Base-by-base conservation (phyloP, 129 eudicot genomes). In the Apium graveolens region DNA sequence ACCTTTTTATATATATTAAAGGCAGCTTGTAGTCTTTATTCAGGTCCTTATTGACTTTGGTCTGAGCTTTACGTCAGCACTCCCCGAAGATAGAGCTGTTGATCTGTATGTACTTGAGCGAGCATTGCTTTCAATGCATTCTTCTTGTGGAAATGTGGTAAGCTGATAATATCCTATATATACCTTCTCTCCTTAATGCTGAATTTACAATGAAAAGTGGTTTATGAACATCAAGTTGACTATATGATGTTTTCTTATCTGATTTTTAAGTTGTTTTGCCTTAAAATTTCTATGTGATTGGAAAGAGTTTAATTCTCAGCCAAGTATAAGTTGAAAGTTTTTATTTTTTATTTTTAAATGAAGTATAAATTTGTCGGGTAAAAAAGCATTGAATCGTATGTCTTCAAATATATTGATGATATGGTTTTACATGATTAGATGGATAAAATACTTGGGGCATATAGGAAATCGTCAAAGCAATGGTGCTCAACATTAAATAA, bases 121-220 rank as follows among this genome's bases (percentile, higher is more conserved):
- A 86, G 98, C 97, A 24, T 90, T 94, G 86, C 89, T 91, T 14
- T 91, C 98, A 0, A 94, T 94, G 98, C 98, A 94, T 86, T 94
- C 97, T 82, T 94, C 98, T n/a, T 94, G 97, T 80, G 97, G 98
- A 49, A 84, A 94, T 84, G 97, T 94, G 98, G 98, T 94, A 89
- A 83, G 90, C 46, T 51, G 44, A 39, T 48, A 62, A 60, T 34
- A 74, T 80, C 38, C 21, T 76, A 5, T 24, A 45, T 10, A 9
- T 17, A n/a, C 60, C 18, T 75, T 6, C 31, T 5, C 21, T 74
- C 57, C 20, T 27, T 38, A 14, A 11, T 48, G 29, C 60, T 16
- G 12, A 14, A 34, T 45, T 74, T 12, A 29, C 6, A 26, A 24
- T 5, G n/a, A 18, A 11, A 37, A 27, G 5, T 11, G 24, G 21